Base-by-base conservation (phyloP, 83 land plant species). In the Diphasiastrum complanatum region DNA sequence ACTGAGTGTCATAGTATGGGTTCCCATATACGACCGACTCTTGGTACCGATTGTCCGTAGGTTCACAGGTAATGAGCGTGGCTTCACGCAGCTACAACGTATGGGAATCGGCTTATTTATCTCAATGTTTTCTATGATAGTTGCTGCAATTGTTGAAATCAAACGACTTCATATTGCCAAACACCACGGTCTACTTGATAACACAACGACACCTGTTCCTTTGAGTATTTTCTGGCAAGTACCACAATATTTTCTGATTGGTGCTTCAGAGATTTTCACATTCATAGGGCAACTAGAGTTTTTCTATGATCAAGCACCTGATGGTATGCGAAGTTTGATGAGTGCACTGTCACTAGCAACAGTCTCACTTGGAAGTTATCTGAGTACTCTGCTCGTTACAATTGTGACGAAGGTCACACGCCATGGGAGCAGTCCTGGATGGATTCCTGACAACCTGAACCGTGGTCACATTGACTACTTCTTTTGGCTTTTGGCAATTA, bases 191-290 rank as follows among this genome's bases (percentile, higher is more conserved):
- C 35, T 26, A 16, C 19, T 27, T 14, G 59, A 55, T 30, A 14
- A 31, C 14, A n/a, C 35, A 12, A 35, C 8, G 8, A 35, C 35
- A 12, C 14, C 11, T 10, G 16, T 55, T 11, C 59, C 59, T 12
- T 27, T 55, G 59, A 55, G 59, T 35, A 27, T 55, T 16, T 55
- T 55, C 34, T 55, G n/a, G n/a, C n/a, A n/a, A n/a, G n/a, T n/a
- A n/a, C n/a, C n/a, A n/a, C n/a, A n/a, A n/a, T n/a, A n/a, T 27
- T 55, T 55, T 32, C 59, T 55, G 18, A 30, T 55, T 0, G 59
- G 59, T 10, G 59, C 59, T 30, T 27, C 59, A 11, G 59, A 55
- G 19, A 35, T 55, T 12, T 55, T 55, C 59, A 55, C 59, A 11
- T 55, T 55, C 19, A 55, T 55, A 11, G 59, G 59, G 16, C 27